A percentile compares a stretch with the other conserved stretches of the same genome.
Evolutionary conservation across 148 eudicot genomes (phyloP).

Genomic region (Dianthus caryophyllus): DNA sequence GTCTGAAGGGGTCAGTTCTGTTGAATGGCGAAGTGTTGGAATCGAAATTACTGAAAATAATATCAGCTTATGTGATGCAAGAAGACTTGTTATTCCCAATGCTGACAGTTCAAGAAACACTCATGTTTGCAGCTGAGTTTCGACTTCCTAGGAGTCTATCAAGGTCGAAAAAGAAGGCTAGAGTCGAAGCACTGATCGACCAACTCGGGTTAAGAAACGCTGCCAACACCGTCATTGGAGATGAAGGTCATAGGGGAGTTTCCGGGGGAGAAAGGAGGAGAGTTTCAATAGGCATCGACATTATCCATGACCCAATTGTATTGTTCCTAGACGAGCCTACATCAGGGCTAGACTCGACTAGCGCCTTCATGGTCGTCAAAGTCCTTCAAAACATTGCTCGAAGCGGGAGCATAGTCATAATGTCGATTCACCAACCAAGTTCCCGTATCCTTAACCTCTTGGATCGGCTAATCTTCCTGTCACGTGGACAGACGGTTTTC

Average conservation of each 20-base stretch:
- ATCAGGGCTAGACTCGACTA: conserved; percentile 84
- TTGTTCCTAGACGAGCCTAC: conserved; percentile 93
- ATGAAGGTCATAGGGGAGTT: conserved; percentile 82
- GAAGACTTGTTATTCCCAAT: conserved; percentile 81
- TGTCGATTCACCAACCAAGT: conserved; percentile 85
- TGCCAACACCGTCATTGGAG: conserved; percentile 78
- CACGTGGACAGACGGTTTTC: conserved; percentile 68
- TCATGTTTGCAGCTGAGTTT: conserved; percentile 81
- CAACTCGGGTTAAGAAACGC: conserved; percentile 65
- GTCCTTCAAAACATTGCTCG: conserved; percentile 73
- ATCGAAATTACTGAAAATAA: conserved; percentile 56
- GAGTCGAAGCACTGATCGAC: conserved; percentile 71
- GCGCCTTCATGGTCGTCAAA: conserved; percentile 81
- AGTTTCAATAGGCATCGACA: conserved; percentile 76
- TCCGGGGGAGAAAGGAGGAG: conserved; percentile 88
- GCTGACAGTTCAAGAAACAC: conserved; percentile 82
- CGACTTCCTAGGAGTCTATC: conserved; percentile 60
- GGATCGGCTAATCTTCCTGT: conserved; percentile 59
- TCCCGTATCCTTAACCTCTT: conserved; percentile 49
- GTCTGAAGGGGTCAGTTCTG: conserved; percentile 50
- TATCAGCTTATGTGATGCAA: conserved; percentile 93
- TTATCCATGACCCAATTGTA: conserved; percentile 80
- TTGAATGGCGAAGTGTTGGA: conserved; percentile 66
- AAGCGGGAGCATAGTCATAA: conserved; percentile 75
- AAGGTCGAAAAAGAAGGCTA: conserved; percentile 50